Evolutionary conservation across 805 yeast genomes (phyloP).

Genomic region (Monosporozyma aerobia): DNA sequence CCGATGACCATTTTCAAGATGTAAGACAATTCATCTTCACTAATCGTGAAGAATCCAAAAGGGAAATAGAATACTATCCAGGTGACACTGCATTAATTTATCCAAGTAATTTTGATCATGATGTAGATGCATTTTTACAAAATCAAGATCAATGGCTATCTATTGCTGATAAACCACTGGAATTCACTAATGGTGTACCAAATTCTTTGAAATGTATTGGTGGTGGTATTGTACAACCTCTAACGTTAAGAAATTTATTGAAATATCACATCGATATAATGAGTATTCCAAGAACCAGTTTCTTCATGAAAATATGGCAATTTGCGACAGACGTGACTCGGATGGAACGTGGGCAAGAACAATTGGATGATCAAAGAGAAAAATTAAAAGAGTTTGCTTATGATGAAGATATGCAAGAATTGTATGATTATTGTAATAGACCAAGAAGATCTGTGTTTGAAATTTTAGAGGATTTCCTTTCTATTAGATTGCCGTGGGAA

Average conservation of each 20-base stretch:
- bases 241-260: slow-evolving; percentile 65
- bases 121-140: slow-evolving; percentile 56
- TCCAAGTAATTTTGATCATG: slow-evolving; percentile 57
- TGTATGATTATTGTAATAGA: slow-evolving; percentile 85
- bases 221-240: slow-evolving; percentile 50
- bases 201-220: slow-evolving; percentile 29
- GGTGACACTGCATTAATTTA: slow-evolving; percentile 78
- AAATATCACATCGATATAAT: slow-evolving; percentile 75
- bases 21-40: slow-evolving; percentile 55
- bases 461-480: slow-evolving; percentile 70
- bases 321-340: slow-evolving; percentile 49
- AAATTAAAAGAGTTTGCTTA: slow-evolving; percentile 67
- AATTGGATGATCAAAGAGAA: slow-evolving; percentile 54
- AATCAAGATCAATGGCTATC: slow-evolving; percentile 63
- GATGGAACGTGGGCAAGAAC: slow-evolving; percentile 23
- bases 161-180: slow-evolving; percentile 49
- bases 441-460: slow-evolving; percentile 86
- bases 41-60: slow-evolving; percentile 13
- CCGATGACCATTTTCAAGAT: slow-evolving; percentile 76
- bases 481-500: slow-evolving; percentile 65
- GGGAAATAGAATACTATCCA: slow-evolving; percentile 39
- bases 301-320: slow-evolving; percentile 65
- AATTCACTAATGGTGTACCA: slow-evolving; percentile 22
- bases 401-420: slow-evolving; percentile 66
- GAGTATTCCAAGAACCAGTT: slow-evolving; percentile 76